Percentiles rank a stretch among this genome's conserved stretches.
Conservation (phyloP, 2,329 filamentous ascomycete species). For the Aspergillus sp. region DNA sequence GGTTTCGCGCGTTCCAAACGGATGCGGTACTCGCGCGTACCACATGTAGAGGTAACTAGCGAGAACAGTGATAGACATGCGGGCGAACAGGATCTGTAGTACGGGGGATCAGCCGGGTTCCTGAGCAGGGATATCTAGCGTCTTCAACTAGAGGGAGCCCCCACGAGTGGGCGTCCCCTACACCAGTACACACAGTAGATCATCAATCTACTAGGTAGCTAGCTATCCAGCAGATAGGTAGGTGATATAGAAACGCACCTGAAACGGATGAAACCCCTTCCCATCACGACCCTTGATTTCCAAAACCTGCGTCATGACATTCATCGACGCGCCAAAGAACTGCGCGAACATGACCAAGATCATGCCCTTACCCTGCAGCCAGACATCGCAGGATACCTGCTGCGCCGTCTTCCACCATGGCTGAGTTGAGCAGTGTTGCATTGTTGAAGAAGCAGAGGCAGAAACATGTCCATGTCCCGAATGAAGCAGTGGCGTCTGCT, state of each 20-base stretch:
- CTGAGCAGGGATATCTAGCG: background rate
- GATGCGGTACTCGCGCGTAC: conserved; percentile 65
- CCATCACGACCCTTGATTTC: conserved; percentile 68
- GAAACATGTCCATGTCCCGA: background rate
- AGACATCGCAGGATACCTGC: conserved; percentile 40
- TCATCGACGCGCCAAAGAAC: conserved; percentile 83
- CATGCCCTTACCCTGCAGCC: conserved; percentile 70
- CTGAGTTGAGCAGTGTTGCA: background rate
- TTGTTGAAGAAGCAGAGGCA: background rate
- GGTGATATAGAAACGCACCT: conserved; percentile 45
- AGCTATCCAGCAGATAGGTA: background rate
- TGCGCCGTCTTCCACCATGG: conserved; percentile 27
- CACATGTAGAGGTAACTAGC: conserved; percentile 73
- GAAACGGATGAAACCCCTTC: conserved; percentile 75
- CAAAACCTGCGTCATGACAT: conserved; percentile 73
- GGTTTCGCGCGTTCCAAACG: conserved; percentile 68
- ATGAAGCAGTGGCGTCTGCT: background rate
- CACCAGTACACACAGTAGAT: background rate
- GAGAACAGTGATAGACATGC: conserved; percentile 73
- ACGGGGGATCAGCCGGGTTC: background rate
- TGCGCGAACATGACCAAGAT: conserved; percentile 73
- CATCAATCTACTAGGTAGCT: background rate
- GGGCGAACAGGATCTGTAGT: conserved; percentile 68
- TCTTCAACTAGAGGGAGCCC: background rate
- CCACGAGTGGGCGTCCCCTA: background rate